Percentiles rank a stretch among this genome's conserved stretches.
These are phyloP conservation scores for Venturia nashicola DNA, from an alignment of 2,329 filamentous ascomycete genomes.

Conservation along the genomic window DNA sequence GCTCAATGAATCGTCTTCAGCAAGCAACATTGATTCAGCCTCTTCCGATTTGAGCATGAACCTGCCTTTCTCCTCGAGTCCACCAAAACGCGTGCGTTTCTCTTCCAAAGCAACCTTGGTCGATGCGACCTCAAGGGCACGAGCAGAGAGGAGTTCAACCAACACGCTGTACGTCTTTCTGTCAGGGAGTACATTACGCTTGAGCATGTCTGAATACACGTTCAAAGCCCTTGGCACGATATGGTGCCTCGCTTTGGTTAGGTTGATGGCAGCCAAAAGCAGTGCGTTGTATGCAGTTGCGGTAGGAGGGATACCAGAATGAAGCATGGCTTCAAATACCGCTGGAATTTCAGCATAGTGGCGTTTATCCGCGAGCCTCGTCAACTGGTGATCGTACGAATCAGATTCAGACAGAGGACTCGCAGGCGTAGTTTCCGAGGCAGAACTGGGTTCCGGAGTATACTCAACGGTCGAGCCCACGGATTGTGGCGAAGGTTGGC, in stretches of 20 bases:
- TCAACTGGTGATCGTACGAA: constrained; percentile 67
- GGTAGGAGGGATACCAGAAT: constrained; percentile 67
- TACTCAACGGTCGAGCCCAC: neutral
- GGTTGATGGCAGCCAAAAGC: constrained; percentile 68
- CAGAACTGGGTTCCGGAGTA: constrained; percentile 2
- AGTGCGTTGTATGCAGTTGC: constrained; percentile 86
- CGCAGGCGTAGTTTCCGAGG: constrained; percentile 26
- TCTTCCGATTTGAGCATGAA: constrained; percentile 86
- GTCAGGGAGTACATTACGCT: constrained; percentile 69
- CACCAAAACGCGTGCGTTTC: constrained; percentile 73
- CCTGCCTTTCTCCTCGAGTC: constrained; percentile 69
- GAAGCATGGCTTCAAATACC: constrained; percentile 82
- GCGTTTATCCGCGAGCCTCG: constrained; percentile 56
- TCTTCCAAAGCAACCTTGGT: constrained; percentile 65
- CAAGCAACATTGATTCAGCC: constrained; percentile 72
- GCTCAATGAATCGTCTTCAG: constrained; percentile 75
- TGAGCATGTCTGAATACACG: constrained; percentile 93
- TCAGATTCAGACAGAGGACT: constrained; percentile 50
- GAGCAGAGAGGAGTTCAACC: constrained; percentile 67
- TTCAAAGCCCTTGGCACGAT: constrained; percentile 84
- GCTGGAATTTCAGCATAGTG: constrained; percentile 81
- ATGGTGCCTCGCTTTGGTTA: constrained; percentile 68
- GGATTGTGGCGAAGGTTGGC: constrained; percentile 16
- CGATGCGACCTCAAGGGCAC: constrained; percentile 65
- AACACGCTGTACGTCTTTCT: constrained; percentile 79